Evolutionary conservation across 2,329 filamentous ascomycete genomes (phyloP).

Genomic region (Leptodontidium sp.): DNA sequence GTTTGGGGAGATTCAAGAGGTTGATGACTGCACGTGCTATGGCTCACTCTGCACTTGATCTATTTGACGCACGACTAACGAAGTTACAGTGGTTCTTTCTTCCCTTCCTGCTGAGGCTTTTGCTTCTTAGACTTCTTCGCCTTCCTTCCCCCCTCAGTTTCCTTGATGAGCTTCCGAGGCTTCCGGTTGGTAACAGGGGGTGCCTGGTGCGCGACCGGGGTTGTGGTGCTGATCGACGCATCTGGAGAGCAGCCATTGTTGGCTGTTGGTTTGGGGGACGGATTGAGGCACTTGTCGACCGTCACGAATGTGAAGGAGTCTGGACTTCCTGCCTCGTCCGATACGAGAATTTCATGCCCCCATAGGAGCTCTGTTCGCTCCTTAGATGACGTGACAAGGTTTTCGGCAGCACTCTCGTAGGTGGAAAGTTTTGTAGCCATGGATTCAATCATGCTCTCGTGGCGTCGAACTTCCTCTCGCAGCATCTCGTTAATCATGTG

Average conservation of each 20-base stretch:
- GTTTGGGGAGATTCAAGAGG: background rate
- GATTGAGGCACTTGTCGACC: background rate
- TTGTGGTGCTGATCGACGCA: background rate
- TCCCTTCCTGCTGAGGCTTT: background rate
- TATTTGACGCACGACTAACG: too few species aligned
- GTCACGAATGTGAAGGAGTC: slow-evolving; percentile 12
- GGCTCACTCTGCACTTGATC: too few species aligned
- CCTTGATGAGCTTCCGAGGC: background rate
- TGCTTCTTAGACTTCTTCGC: slow-evolving; percentile 11
- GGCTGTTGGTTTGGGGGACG: background rate
- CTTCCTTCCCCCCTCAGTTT: background rate
- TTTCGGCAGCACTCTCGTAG: slow-evolving; percentile 3
- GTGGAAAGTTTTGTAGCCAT: background rate
- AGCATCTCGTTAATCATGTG: slow-evolving; percentile 16
- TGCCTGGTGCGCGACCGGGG: background rate
- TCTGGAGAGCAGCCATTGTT: background rate
- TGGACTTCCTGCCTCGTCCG: slow-evolving; percentile 6
- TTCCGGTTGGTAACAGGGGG: background rate
- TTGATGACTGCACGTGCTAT: too few species aligned
- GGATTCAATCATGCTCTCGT: slow-evolving; percentile 13
- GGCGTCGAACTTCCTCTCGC: background rate
- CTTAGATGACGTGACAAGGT: slow-evolving; percentile 10
- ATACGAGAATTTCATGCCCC: background rate
- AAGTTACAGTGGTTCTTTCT: background rate
- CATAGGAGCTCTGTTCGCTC: background rate